Base-by-base conservation (phyloP, 441 rosid species). In the Arabidopsis hybrid region DNA sequence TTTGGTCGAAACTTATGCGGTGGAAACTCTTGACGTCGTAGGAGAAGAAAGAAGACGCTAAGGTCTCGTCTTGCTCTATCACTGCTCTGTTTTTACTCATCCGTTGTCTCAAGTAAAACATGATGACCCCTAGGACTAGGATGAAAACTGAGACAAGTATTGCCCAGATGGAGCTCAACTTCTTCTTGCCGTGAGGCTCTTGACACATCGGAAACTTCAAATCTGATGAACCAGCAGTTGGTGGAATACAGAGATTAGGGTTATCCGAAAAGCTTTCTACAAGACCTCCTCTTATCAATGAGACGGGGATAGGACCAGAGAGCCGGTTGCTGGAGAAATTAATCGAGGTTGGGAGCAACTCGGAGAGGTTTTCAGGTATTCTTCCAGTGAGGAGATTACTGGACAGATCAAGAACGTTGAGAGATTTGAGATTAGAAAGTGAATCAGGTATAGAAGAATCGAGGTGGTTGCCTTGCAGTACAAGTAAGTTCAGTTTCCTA, bases 361-460 rank as follows among this genome's bases (percentile, higher is more conserved):
- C 86, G 5, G 84, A 57, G 12, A 95, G 86, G 72, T 84, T 75
- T 47, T 89, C 89, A 4, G 99, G 97, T 78, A 92, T 87, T 38
- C 73, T 74, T 36, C 99, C 99, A 0, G 93, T 87, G 68, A 92
- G 82, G 56, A 51, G 84, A 72, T 95, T 95, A 82, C 81, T 79
- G 42, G 99, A 92, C 31, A 95, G 87, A 78, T 95, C 99, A 52
- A 95, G 97, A 69, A 95, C 93, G 73, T 91, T 92, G 64, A 92
- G 89, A 56, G 90, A 88, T 76, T 85, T 88, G 26, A 92, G 83
- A 13, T 59, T 80, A 47, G 95, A 91, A 26, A 95, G 84, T 32
- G 97, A 83, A 34, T 72, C 53, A 9, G 97, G 97, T 42, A 95
- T 91, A 32, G 84, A 83, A 50, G 91, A 91, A 45, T 72, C 82